Evolutionary conservation across 2,329 filamentous ascomycete species (phyloP), one percentile per base, ranked within the genome.

Genomic region (Botrytis cinerea): DNA sequence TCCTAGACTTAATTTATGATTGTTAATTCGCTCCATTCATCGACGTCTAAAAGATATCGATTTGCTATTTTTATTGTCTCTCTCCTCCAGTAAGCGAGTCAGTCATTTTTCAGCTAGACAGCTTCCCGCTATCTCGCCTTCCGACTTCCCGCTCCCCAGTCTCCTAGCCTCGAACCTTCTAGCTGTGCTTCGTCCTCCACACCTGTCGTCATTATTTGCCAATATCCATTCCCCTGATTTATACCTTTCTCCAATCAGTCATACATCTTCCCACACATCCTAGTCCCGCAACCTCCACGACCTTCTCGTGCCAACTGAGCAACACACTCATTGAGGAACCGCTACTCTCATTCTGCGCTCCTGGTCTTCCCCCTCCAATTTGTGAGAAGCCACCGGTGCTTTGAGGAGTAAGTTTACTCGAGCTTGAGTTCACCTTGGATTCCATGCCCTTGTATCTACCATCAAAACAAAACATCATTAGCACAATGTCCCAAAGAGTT

Each of bases 261-360:
- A 99, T 98, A 77, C 94, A 94, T 79, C 96, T 90, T 76, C 94
- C 93, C 83, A 99, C 96, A 82, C 93, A 94, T 62, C 96, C 96
- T 78, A 94, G 87, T 38, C 96, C 96, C 54, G 94, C 93, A 80
- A 98, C 91, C 80, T 99, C 96, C 7, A 98, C 94, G 75, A 98
- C 89, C 88, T 98, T 99, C 86, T 99, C 96, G 82, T 99, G 96
- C 96, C 96, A 99, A 84, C 94, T 98, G 78, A 99, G 86, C 81
- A 99, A 83, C 70, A 99, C 96, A 81, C 96, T 98, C 96, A 98
- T 98, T 71, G 92, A 92, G 73, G 94, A 91, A 51, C 93, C 93
- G 75, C 93, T 91, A 64, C 93, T 92, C 81, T 91, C 89, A 81
- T 85, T 88, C 54, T 85, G 81, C 14, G 80, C 84, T 40, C 85